Evolutionary conservation across 257 asterid species (phyloP), one percentile per base, ranked within the genome.

Genomic region (Verbascum thapsus): DNA sequence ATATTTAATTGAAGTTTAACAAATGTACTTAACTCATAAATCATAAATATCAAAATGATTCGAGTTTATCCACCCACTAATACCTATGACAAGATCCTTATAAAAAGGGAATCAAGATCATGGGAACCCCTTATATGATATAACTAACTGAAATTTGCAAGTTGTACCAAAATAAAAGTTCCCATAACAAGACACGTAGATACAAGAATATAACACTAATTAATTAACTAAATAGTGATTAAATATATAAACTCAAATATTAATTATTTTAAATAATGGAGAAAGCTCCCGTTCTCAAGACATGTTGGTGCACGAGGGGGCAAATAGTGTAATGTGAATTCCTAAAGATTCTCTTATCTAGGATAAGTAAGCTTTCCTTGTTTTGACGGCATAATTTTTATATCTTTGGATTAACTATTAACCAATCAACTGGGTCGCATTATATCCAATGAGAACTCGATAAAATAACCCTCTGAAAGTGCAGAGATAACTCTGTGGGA

Each of bases 271-370:
- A 70, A 67, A 48, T 35, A 53, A 50, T 53, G 60, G 32, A 3
- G 18, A 66, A 67, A 66, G 61, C 68, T 81, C 66, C 84, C 83
- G 63, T 74, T 80, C 63, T 74, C 41, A 58, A 78, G 83, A 79
- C 92, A 80, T 87, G 92, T 70, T 78, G 81, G 88, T 43, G 72
- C 79, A 73, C 65, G 16, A 80, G 85, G 87, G 64, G 72, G 86
- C 92, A 76, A 9, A 76, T 54, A 39, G 51, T 56, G 74, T 57
- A 56, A 55, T 54, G 71, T 66, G 75, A 73, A 66, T 20, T 54
- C 57, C 68, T 17, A 51, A 72, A 78, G 83, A 80, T 80, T 80
- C 83, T 53, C 68, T 62, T 22, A 71, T 69, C 68, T 45, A 37
- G 53, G 78, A 77, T 64, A 45, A 66, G 53, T 9, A 57, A 10